Evolutionary conservation across 352 stramenopile species (phyloP).

Genomic region (Globisporangium alternatum): DNA sequence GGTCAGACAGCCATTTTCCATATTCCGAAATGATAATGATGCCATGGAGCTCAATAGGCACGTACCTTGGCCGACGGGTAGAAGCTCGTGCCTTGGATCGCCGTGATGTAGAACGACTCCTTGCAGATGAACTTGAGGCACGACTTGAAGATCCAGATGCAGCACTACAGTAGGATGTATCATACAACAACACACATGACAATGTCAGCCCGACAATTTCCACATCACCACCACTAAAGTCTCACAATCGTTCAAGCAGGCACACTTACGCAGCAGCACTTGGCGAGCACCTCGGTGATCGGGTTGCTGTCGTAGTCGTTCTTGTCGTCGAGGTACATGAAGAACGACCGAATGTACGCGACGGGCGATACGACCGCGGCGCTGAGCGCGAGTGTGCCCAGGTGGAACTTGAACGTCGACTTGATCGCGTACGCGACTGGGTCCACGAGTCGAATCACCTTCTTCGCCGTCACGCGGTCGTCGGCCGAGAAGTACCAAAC

Average conservation of each 20-base stretch:
- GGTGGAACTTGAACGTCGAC: constrained; percentile 61
- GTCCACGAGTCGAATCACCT: constrained; percentile 49
- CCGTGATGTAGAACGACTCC: constrained; percentile 76
- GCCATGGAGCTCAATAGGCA: neutral
- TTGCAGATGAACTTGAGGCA: constrained; percentile 86
- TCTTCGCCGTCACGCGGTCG: constrained; percentile 53
- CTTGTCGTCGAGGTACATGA: constrained; percentile 81
- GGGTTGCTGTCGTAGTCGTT: constrained; percentile 72
- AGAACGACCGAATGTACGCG: constrained; percentile 67
- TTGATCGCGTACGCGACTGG: constrained; percentile 66
- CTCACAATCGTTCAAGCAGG: neutral
- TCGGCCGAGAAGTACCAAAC: constrained; percentile 78
- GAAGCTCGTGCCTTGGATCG: constrained; percentile 77
- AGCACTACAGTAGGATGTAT: constrained; percentile 43
- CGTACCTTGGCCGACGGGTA: constrained; percentile 70
- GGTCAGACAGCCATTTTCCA: neutral
- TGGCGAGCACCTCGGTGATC: constrained; percentile 50
- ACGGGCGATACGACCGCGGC: constrained; percentile 55
- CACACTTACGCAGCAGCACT: constrained; percentile 62
- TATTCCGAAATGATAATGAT: neutral
- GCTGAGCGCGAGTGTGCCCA: constrained; percentile 72
- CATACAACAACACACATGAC: constrained; percentile 6
- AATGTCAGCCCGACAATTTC: constrained; percentile 6
- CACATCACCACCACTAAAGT: neutral
- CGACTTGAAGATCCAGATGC: constrained; percentile 81